These are phyloP conservation scores for Globisporangium heterothallicum DNA, from an alignment of 352 stramenopile genomes.

Conservation along the genomic window DNA sequence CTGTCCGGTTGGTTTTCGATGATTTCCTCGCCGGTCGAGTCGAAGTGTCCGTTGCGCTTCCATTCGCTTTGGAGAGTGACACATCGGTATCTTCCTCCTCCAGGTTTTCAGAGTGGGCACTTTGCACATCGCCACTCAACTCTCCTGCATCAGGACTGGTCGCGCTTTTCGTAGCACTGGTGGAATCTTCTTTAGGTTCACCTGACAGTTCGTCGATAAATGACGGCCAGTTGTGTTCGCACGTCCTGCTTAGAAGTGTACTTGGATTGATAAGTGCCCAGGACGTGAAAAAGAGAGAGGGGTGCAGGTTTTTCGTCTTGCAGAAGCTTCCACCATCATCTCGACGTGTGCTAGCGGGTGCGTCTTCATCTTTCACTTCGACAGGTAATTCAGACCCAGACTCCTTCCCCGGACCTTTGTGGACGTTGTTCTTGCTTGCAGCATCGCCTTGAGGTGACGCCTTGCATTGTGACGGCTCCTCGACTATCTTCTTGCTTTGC, in stretches of 20 bases:
- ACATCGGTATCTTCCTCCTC: background rate
- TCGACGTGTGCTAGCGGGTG: background rate
- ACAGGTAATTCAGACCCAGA: background rate
- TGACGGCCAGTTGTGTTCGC: slow-evolving; percentile 77
- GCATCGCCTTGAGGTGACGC: background rate
- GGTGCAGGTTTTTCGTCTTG: slow-evolving; percentile 61
- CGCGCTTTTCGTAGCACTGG: slow-evolving; percentile 7
- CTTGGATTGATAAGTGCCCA: slow-evolving; percentile 73
- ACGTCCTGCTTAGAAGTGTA: slow-evolving; percentile 58
- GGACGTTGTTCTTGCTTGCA: background rate
- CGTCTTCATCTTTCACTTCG: slow-evolving; percentile 15
- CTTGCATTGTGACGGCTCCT: slow-evolving; percentile 1
- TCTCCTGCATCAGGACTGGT: background rate
- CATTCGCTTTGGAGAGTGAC: background rate
- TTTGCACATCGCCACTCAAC: background rate
- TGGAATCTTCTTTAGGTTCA: slow-evolving; percentile 15
- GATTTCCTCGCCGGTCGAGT: background rate
- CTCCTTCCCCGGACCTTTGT: background rate
- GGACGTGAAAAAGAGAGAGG: slow-evolving; percentile 79
- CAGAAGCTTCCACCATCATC: slow-evolving; percentile 15
- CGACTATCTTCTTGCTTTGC: slow-evolving; percentile 11
- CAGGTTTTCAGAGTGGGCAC: background rate
- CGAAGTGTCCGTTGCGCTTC: too few relatives aligned
- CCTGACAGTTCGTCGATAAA: slow-evolving; percentile 49
- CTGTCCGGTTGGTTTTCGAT: background rate